phyloP scores from a whole-genome alignment of 208 protist species.

The Sergeia podlipaevii region DNA sequence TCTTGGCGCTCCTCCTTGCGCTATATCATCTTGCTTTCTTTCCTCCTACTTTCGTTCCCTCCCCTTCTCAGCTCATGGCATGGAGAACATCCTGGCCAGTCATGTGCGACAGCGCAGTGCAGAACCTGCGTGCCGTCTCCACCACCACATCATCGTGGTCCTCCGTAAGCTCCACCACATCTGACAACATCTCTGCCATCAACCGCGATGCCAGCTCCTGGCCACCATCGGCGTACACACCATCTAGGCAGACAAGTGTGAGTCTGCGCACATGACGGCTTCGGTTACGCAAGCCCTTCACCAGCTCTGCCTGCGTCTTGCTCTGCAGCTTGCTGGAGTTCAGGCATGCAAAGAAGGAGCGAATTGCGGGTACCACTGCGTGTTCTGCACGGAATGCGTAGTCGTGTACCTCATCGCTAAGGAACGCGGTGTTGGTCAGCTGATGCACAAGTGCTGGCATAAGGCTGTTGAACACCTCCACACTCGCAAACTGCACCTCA shows the following conservation, averaged over 20 bases:
- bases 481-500: slow-evolving; percentile 65
- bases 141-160: slow-evolving; percentile 78
- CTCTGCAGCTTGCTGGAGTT: slow-evolving; percentile 74
- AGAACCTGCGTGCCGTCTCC: slow-evolving; percentile 74
- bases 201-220: slow-evolving; percentile 83
- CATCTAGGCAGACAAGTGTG: slow-evolving; percentile 64
- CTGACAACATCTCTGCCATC: slow-evolving; percentile 87
- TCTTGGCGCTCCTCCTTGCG: too few species aligned
- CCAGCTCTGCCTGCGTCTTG: slow-evolving; percentile 79
- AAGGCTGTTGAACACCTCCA: slow-evolving; percentile 75
- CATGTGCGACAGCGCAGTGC: slow-evolving; percentile 81
- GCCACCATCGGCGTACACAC: slow-evolving; percentile 87
- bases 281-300: slow-evolving; percentile 70
- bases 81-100: slow-evolving; percentile 89
- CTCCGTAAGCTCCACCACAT: slow-evolving; percentile 88
- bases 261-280: slow-evolving; percentile 62
- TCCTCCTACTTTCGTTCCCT: neutral
- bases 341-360: slow-evolving; percentile 73
- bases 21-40: slow-evolving; percentile 4
- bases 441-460: slow-evolving; percentile 85
- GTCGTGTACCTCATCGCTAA: slow-evolving; percentile 55
- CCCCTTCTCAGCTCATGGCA: slow-evolving; percentile 54
- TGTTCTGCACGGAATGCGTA: slow-evolving; percentile 73
- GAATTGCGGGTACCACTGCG: slow-evolving; percentile 68
- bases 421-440: slow-evolving; percentile 65